These are phyloP conservation scores for Fusarium continuum DNA, from an alignment of 2,329 filamentous ascomycete species.

Conservation along the genomic window DNA sequence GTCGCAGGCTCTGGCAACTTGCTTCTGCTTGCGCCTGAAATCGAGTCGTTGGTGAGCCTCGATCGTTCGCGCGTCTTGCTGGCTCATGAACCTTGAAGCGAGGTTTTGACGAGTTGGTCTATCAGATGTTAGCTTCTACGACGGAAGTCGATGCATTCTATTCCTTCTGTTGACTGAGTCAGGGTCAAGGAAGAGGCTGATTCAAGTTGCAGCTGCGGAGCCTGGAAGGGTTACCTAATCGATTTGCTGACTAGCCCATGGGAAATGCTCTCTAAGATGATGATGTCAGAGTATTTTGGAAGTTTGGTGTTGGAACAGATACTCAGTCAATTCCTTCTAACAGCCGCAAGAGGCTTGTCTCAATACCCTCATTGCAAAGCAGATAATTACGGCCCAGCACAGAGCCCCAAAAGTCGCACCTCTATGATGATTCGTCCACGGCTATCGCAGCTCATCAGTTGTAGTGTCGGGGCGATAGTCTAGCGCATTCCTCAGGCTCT, in stretches of 20 bases:
- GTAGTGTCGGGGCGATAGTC: neutral
- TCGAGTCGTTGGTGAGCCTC: neutral
- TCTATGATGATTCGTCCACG: neutral
- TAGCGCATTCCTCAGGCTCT: neutral
- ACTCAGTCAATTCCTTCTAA: no score
- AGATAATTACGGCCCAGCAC: no score
- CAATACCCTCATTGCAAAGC: no score
- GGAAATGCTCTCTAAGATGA: neutral
- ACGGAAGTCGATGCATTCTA: neutral
- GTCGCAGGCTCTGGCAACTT: conserved; percentile 26
- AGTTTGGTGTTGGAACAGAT: no score
- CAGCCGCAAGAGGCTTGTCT: no score
- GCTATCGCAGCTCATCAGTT: neutral
- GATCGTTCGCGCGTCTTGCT: neutral
- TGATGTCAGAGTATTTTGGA: neutral
- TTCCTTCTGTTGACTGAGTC: neutral
- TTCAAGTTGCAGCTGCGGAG: neutral
- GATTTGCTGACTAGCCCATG: neutral
- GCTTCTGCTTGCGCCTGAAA: conserved; percentile 23
- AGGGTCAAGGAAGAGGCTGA: neutral
- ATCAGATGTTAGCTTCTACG: neutral
- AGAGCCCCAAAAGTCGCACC: no score
- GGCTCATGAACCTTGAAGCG: neutral
- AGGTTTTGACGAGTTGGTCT: neutral
- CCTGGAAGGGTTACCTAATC: neutral